Evolutionary conservation across 2,329 filamentous ascomycete genomes (phyloP).

Genomic region (Phyllosticta capitalensis): DNA sequence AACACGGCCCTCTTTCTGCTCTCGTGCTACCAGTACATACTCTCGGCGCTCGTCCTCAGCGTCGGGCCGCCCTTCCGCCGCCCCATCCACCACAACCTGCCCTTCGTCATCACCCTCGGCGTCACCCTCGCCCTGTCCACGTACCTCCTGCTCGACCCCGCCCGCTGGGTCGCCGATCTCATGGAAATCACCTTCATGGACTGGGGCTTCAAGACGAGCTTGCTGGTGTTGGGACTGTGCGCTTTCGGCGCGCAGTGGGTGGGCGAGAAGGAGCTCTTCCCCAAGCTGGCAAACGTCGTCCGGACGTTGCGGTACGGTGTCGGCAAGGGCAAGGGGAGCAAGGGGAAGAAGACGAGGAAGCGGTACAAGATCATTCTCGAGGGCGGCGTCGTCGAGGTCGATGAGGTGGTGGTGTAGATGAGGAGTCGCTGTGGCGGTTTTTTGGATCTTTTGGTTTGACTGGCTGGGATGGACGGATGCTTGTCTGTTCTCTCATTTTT

Average conservation of each 20-base stretch:
- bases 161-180: slow-evolving; percentile 55
- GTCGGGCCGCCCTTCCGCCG: slow-evolving; percentile 88
- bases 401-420: background rate
- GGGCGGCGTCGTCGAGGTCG: background rate
- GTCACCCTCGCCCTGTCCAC: slow-evolving; percentile 56
- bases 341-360: slow-evolving; percentile 64
- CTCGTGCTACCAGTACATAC: slow-evolving; percentile 90
- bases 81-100: slow-evolving; percentile 60
- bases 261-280: slow-evolving; percentile 63
- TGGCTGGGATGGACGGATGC: background rate
- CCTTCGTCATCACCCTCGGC: slow-evolving; percentile 48
- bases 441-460: background rate
- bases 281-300: slow-evolving; percentile 55
- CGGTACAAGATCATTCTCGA: slow-evolving; percentile 67
- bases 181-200: slow-evolving; percentile 85
- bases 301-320: slow-evolving; percentile 49
- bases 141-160: slow-evolving; percentile 74
- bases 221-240: slow-evolving; percentile 59
- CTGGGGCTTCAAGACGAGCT: slow-evolving; percentile 59
- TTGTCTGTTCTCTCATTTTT: too few relatives aligned
- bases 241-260: slow-evolving; percentile 63
- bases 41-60: slow-evolving; percentile 79
- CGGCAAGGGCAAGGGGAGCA: slow-evolving; percentile 41
- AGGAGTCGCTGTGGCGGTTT: background rate
- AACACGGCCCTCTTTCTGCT: slow-evolving; percentile 86